Evolutionary conservation across 495 filamentous ascomycete species (phyloP), one percentile per base, ranked within the genome.

Genomic region (Penicillium arizonense): DNA sequence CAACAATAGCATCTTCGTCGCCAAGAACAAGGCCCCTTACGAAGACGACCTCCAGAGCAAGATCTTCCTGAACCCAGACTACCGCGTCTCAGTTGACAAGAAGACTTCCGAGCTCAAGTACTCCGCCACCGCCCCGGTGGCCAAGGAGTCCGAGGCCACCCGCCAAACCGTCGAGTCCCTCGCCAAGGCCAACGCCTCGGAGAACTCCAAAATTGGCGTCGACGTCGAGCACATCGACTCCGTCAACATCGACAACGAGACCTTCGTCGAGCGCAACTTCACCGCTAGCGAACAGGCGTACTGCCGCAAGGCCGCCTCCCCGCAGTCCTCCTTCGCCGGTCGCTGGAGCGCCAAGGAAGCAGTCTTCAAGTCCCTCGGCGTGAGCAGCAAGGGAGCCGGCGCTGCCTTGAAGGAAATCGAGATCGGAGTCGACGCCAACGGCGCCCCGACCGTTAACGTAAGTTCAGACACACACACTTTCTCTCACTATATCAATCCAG

Each of bases 281-380:
- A 97, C 92, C 2, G 65, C 76, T 14, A 72, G 69, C 20, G 94
- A 99, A 74, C 84, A 89, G 59, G 80, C 81, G 45, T 96, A 97
- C 73, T 97, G 95, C 77, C 80, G 75, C 45, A 85, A 87, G 65
- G 89, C 90, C 24, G 70, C 88, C 37, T 80, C 77, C 57, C 85
- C 91, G 1, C 89, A 90, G 60, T 84, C 90, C 42, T 89, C 87
- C 36, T 97, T 96, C 72, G 88, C 94, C 0, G 94, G 94, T 13
- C 83, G 90, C 50, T 99, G 94, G 94, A 90, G 85, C 57, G 94
- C 94, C 3, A 99, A 99, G 73, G 94, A 99, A 76, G 94, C 93
- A 4, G 91, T 99, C 4, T 99, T 99, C 77, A 99, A 99, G 80
- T 87, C 88, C 11, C 74, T 99, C n/a, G 89, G 90, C 36, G 90